Evolutionary conservation across 2,329 filamentous ascomycete species (phyloP), one percentile per base, ranked within the genome.

Genomic region (Epichloe sibirici): DNA sequence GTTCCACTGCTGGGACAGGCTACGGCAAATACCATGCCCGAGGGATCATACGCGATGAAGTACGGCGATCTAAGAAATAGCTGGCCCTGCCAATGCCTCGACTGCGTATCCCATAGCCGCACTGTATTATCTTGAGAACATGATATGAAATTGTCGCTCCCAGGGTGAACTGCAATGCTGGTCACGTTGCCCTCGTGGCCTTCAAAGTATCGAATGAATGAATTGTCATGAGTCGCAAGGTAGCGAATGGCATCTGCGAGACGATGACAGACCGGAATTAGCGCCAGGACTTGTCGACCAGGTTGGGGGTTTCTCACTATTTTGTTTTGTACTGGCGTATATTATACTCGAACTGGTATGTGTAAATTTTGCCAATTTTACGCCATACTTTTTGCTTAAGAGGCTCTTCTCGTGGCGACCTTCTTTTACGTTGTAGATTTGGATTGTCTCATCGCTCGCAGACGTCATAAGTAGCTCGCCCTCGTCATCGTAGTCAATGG

Each of bases 381-480:
- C 90, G 55, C 93, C 93, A 63, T 98, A 98, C 67, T 98, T 98
- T 66, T 97, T 95, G 71, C 88, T 94, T 49, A 94, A 83, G 46
- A 96, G 77, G 55, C 85, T 85, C 71, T 97, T 97, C 46, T 89
- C 87, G 60, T 90, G 85, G 55, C 87, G 86, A 4, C 93, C 93
- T 58, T 95, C 90, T 62, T 86, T 88, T 57, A 95, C 85, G 62
- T 93, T 95, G 73, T 94, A 98, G 35, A 98, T 84, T 64, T 97
- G 90, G 57, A 98, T 87, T 3, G 88, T 94, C 66, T 96, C 90
- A 68, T 98, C 93, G 71, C 88, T 90, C 59, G 90, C 88, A 5
- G 90, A 88, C 0, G 90, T 88, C 69, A 98, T 89, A 55, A 94
- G 79, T 48, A 91, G 86, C 68, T 96, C 90, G 67, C 93, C 93